Conservation (phyloP, 2,329 filamentous ascomycete genomes). For the Cercospora sp. region DNA sequence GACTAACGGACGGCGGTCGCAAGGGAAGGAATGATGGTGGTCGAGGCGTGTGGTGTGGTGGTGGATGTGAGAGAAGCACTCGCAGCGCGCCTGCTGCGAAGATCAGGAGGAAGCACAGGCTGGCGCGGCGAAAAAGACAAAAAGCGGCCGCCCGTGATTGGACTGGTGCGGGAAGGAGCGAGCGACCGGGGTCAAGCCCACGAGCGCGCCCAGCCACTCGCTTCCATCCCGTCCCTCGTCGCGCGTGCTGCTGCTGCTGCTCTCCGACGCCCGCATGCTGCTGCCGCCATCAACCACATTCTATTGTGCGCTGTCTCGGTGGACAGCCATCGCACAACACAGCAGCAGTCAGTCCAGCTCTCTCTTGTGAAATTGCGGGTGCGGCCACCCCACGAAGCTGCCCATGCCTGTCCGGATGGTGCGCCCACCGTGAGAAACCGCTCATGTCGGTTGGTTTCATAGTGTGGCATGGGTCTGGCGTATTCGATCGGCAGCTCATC, state of each 20-base stretch:
- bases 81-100: not conserved
- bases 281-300: not conserved
- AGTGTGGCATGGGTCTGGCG: not conserved
- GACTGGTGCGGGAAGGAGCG: not conserved
- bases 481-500: not conserved
- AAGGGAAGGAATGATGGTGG: slow-evolving; percentile 4
- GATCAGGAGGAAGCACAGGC: not conserved
- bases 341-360: not conserved
- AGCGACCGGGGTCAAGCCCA: slow-evolving; percentile 1
- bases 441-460: slow-evolving; percentile 1
- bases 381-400: not conserved
- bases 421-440: not conserved
- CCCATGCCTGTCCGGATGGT: not conserved
- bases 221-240: not conserved
- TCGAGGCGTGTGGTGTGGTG: not conserved
- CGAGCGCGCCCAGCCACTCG: not conserved
- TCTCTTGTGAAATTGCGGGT: not conserved
- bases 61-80: not conserved
- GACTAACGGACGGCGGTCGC: not conserved
- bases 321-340: no score
- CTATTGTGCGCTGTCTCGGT: not conserved
- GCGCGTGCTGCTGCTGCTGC: not conserved
- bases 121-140: slow-evolving; percentile 4
- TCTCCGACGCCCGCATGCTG: not conserved
- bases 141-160: not conserved